Percentiles rank a stretch among this genome's conserved stretches.
Evolutionary conservation across 345 rosid species (phyloP).

Genomic region (Eucalyptus marginata): DNA sequence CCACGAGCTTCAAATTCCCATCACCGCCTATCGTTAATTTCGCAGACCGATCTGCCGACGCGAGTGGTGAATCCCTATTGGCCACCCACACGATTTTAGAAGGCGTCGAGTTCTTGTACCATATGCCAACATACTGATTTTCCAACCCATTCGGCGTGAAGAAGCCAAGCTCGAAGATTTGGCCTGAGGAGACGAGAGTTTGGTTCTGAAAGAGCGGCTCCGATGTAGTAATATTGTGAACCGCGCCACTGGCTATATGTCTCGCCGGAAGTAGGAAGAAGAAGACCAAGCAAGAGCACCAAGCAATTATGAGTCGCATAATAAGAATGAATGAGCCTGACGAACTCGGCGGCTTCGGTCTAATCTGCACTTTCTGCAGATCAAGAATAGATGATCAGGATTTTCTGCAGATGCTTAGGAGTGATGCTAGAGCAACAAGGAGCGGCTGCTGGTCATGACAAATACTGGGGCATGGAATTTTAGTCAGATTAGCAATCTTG

Average conservation of each 20-base stretch:
- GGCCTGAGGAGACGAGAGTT: not conserved
- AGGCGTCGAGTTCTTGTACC: not conserved
- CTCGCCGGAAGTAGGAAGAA: no score
- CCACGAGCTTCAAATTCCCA: conserved; percentile 9
- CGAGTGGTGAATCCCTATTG: not conserved
- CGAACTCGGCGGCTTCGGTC: not conserved
- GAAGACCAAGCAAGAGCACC: not conserved
- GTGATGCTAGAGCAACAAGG: not conserved
- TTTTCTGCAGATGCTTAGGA: not conserved
- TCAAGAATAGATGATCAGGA: no score
- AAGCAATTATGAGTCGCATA: not conserved
- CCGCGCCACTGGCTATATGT: no score
- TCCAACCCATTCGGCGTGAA: not conserved
- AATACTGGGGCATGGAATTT: not conserved
- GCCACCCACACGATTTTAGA: not conserved
- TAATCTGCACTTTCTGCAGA: not conserved
- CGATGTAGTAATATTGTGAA: no score
- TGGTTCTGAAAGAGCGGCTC: no score
- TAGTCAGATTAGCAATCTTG: not conserved
- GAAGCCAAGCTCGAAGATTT: not conserved
- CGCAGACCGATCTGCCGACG: not conserved
- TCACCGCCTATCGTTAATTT: not conserved
- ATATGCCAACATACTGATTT: not conserved
- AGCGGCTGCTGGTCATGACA: not conserved
- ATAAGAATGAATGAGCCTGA: not conserved